Percentiles rank a stretch among this genome's conserved stretches.
Evolutionary conservation across 2,329 filamentous ascomycete species (phyloP).

Genomic region (Cytospora schulzeri): DNA sequence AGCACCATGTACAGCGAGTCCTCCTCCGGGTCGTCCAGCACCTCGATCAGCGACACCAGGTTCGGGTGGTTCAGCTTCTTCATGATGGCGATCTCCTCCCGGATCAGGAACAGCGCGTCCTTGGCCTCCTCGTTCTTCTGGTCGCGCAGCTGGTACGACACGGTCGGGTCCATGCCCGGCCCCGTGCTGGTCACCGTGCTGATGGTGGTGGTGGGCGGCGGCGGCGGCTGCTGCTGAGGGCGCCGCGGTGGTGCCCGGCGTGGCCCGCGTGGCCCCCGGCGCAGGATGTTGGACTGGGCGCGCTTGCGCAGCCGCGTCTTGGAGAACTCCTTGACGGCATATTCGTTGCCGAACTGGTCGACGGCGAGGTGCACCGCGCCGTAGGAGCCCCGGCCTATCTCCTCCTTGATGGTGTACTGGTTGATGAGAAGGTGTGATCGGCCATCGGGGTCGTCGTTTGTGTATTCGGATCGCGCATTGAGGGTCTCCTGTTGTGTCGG

Average conservation of each 20-base stretch:
- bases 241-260: conserved; percentile 46
- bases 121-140: conserved; percentile 62
- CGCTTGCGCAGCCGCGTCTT: conserved; percentile 88
- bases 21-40: conserved; percentile 91
- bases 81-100: conserved; percentile 98
- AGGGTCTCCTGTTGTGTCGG: conserved; percentile 73
- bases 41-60: conserved; percentile 89
- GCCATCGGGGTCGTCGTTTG: conserved; percentile 81
- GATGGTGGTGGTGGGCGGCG: conserved; percentile 37
- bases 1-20: conserved; percentile 98
- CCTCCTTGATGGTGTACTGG: conserved; percentile 90
- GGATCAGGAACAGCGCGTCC: conserved; percentile 80
- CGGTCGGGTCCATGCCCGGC: conserved; percentile 32
- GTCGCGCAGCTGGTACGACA: conserved; percentile 35
- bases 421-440: conserved; percentile 84
- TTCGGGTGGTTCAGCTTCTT: conserved; percentile 97
- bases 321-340: conserved; percentile 96
- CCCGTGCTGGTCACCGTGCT: conserved; percentile 30
- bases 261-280: conserved; percentile 49
- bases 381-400: conserved; percentile 96
- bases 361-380: conserved; percentile 88
- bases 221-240: conserved; percentile 34
- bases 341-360: conserved; percentile 91
- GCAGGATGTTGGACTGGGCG: conserved; percentile 85
- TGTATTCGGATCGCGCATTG: conserved; percentile 85